These are phyloP conservation scores for Oryza punctata DNA, from an alignment of 176 grass and related monocot genomes.

Conservation along the genomic window DNA sequence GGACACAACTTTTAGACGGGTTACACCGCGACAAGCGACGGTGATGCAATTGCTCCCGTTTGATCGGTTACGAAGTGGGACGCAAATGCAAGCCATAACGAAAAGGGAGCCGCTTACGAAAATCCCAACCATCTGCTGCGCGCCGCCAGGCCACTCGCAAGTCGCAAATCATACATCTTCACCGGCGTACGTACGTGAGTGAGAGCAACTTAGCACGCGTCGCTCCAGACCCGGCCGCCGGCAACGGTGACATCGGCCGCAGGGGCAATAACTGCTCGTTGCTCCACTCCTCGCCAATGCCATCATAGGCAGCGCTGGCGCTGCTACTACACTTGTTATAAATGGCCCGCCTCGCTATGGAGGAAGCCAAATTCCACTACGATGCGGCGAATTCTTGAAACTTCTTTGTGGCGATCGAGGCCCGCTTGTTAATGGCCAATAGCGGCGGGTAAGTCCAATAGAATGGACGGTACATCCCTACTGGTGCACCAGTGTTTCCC, in stretches of 20 bases:
- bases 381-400: background rate
- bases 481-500: no score
- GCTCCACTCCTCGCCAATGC: background rate
- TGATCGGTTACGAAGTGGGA: background rate
- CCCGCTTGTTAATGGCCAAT: background rate
- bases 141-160: no score
- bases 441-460: background rate
- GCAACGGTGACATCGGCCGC: background rate
- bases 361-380: slow-evolving; percentile 8
- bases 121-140: background rate
- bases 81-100: background rate
- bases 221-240: background rate
- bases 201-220: background rate
- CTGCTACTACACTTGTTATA: background rate
- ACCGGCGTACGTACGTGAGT: no score
- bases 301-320: background rate
- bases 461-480: background rate
- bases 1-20: background rate
- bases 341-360: background rate
- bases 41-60: background rate
- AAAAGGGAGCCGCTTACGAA: background rate
- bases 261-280: background rate
- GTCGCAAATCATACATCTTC: no score
- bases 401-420: background rate
- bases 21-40: background rate